Evolutionary conservation across 2,329 filamentous ascomycete genomes (phyloP).

Genomic region (Shiraia bambusicola): DNA sequence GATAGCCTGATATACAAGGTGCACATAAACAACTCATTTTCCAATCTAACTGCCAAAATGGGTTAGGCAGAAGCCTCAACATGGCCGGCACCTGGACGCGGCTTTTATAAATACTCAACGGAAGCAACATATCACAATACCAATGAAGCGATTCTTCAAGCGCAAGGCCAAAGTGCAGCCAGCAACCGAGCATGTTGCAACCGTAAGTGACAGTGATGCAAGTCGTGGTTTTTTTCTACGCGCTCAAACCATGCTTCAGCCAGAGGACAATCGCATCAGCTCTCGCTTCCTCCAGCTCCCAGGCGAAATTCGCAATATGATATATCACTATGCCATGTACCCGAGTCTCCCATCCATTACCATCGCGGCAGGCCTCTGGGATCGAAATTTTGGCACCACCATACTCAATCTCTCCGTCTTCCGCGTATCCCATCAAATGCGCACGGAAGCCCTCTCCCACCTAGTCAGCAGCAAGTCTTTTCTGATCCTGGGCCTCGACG

Average conservation of each 20-base stretch:
- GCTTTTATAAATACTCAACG: no score
- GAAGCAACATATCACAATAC: no score
- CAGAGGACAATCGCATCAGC: neutral
- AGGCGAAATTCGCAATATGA: conserved; percentile 26
- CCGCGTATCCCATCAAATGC: conserved; percentile 20
- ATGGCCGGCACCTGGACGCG: no score
- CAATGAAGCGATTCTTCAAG: no score
- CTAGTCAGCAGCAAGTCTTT: conserved; percentile 17
- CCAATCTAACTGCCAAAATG: no score
- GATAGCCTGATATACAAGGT: no score
- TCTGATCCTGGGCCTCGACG: conserved; percentile 8
- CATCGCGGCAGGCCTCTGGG: conserved; percentile 4
- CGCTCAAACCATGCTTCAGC: neutral
- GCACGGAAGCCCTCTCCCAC: conserved; percentile 23
- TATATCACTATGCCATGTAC: conserved; percentile 19
- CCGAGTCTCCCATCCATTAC: conserved; percentile 4
- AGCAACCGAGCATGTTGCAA: no score
- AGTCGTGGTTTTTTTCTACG: neutral
- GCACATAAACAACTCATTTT: no score
- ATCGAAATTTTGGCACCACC: conserved; percentile 10
- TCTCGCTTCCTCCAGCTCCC: conserved; percentile 19
- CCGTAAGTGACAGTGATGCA: no score
- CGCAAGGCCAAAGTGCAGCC: no score
- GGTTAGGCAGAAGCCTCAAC: no score
- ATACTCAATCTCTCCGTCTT: conserved; percentile 19